Base-by-base conservation (phyloP, 805 yeast genomes). In the Torulaspora microellipsoides region DNA sequence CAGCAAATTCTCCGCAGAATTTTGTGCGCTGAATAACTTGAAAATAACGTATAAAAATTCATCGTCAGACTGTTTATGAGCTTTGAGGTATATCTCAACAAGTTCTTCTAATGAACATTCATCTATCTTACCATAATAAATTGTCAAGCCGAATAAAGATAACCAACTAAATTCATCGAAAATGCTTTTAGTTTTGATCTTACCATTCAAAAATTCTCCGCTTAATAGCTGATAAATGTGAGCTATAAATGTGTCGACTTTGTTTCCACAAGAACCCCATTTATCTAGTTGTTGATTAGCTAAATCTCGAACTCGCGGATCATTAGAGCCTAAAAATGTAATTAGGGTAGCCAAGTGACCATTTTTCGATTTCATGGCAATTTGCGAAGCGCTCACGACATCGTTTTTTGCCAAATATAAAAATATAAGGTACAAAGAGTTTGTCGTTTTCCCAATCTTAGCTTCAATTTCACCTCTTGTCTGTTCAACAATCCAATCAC, bases 291-390 rank as follows among this genome's bases (percentile, higher is more conserved):
- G 96, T 28, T 62, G 61, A 6, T 58, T 50, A 0, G 96, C 90
- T 40, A 78, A 68, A 0, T 55, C 55, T 38, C 71, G 70, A 3
- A 84, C 81, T 1, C 72, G 70, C 1, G 72, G 72, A 51, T 82
- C 85, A 52, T 83, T 82, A 0, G 93, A 81, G 28, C 86, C 95
- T 7, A 84, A 60, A 34, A 85, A 66, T 0, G 96, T 74, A 10
- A 91, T 62, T 23, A 87, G 56, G 0, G 78, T 78, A 0, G 95
- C 80, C 14, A 91, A 63, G 60, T 90, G 95, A 4, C 75, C 65
- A 54, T 85, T 85, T 8, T 73, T 72, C 0, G 83, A 64, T n/a
- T 72, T 66, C 1, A 80, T 63, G 1, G 96, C 90, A 2, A 68
- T 47, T 27, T 70, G 68, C 5, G 81, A 69, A 1, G 98, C 97